These are phyloP conservation scores for Gossypium ekmanianum DNA, from an alignment of 345 rosid genomes.

Conservation along the genomic window DNA sequence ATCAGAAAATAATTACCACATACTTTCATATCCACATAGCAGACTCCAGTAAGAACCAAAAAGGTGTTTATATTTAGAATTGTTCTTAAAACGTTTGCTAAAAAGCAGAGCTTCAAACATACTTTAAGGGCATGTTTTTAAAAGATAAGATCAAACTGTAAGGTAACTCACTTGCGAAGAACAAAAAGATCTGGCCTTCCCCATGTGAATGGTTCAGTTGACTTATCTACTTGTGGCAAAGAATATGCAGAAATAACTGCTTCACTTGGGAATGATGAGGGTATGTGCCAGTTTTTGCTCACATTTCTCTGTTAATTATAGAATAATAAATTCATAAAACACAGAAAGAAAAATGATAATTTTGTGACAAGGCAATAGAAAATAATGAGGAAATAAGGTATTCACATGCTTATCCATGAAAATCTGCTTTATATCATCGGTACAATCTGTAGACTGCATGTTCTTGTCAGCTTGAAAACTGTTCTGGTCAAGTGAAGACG, in stretches of 20 bases:
- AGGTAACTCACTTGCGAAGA: slow-evolving; percentile 60
- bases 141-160: not conserved
- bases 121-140: not conserved
- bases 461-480: slow-evolving; percentile 24
- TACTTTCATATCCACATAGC: not conserved
- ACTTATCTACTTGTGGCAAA: slow-evolving; percentile 86
- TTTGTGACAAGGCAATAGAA: not conserved
- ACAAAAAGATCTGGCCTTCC: slow-evolving; percentile 83
- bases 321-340: slow-evolving; percentile 6
- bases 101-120: not conserved
- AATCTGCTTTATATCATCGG: slow-evolving; percentile 49
- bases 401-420: slow-evolving; percentile 89
- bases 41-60: not conserved
- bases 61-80: not conserved
- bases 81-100: not conserved
- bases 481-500: slow-evolving; percentile 29
- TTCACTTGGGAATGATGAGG: slow-evolving; percentile 86
- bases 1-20: not conserved
- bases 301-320: slow-evolving; percentile 71
- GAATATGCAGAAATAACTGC: slow-evolving; percentile 73
- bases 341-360: not conserved
- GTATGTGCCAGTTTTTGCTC: slow-evolving; percentile 98
- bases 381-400: slow-evolving; percentile 15
- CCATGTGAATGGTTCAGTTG: slow-evolving; percentile 87
- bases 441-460: slow-evolving; percentile 28